Percentiles rank a stretch among this genome's conserved stretches.
Evolutionary conservation across 2,329 filamentous ascomycete species (phyloP).

Genomic region (Fusarium sp.): DNA sequence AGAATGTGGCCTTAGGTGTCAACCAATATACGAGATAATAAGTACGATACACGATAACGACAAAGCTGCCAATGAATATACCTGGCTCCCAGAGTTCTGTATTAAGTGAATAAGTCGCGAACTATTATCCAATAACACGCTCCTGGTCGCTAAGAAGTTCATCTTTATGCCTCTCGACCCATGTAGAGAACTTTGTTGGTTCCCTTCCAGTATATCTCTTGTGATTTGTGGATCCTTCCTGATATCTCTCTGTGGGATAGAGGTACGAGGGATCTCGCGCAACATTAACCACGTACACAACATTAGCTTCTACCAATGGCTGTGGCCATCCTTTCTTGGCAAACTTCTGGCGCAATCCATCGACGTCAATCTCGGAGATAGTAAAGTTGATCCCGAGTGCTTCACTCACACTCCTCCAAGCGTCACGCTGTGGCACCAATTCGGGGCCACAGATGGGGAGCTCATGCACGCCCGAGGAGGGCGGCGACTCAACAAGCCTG

Average conservation of each 20-base stretch:
- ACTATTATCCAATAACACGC: no score
- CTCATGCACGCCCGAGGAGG: not conserved
- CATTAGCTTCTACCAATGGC: constrained; percentile 4
- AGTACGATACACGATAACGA: no score
- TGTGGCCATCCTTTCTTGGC: not conserved
- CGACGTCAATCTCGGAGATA: constrained; percentile 9
- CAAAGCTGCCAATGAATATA: no score
- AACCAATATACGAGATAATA: no score
- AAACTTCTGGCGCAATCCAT: constrained; percentile 1
- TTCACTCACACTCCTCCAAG: constrained; percentile 8
- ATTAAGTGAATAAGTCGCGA: no score
- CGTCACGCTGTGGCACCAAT: not conserved
- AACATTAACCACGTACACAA: not conserved
- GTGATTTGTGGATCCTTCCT: constrained; percentile 7
- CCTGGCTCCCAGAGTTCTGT: no score
- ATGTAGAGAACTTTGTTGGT: constrained; percentile 7
- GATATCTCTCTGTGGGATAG: not conserved
- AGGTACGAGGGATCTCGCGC: not conserved
- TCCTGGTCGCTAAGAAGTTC: not conserved
- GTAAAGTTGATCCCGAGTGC: not conserved
- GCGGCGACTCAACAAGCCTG: not conserved
- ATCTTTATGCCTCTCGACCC: constrained; percentile 15
- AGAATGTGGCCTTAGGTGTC: no score
- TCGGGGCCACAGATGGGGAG: constrained; percentile 22
- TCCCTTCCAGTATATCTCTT: constrained; percentile 25